phyloP scores from a whole-genome alignment of 2,329 filamentous ascomycete genomes.

The Exutisphaerella laricina region DNA sequence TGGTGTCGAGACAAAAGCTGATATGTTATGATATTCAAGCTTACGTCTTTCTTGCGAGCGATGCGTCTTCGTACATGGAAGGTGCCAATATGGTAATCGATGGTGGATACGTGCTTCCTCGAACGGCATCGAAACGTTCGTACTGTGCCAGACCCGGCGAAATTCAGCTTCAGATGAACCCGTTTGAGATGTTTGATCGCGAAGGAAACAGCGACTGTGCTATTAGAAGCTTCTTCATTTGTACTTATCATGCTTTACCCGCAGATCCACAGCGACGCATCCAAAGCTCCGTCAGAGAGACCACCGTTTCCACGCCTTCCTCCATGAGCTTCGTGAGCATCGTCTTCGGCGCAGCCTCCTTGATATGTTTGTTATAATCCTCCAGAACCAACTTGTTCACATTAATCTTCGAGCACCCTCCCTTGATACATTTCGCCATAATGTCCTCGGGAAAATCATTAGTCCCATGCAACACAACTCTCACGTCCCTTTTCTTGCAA shows the following conservation, averaged over 20 bases:
- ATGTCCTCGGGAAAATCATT: slow-evolving; percentile 50
- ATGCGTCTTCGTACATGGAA: slow-evolving; percentile 48
- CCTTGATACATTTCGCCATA: slow-evolving; percentile 48
- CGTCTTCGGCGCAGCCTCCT: slow-evolving; percentile 19
- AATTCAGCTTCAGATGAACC: no score
- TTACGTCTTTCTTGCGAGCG: slow-evolving; percentile 46
- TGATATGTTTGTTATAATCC: slow-evolving; percentile 33
- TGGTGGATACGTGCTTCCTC: slow-evolving; percentile 43
- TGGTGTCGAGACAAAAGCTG: no score
- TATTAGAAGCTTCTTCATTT: no score
- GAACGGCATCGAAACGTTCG: slow-evolving; percentile 33
- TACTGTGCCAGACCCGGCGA: no score
- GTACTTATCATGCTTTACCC: slow-evolving; percentile 20
- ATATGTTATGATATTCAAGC: no score
- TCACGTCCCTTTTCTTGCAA: slow-evolving; percentile 36
- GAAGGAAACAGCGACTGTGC: no score
- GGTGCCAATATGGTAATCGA: slow-evolving; percentile 46
- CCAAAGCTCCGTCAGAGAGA: slow-evolving; percentile 18
- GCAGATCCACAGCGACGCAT: slow-evolving; percentile 21
- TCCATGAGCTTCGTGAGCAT: slow-evolving; percentile 23
- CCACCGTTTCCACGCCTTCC: slow-evolving; percentile 21
- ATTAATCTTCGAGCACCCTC: slow-evolving; percentile 53
- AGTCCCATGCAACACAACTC: slow-evolving; percentile 53
- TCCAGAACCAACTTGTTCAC: slow-evolving; percentile 50
- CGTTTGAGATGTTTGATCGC: no score